phyloP scores from a whole-genome alignment of 805 yeast genomes.

The Hanseniaspora mollemarum region DNA sequence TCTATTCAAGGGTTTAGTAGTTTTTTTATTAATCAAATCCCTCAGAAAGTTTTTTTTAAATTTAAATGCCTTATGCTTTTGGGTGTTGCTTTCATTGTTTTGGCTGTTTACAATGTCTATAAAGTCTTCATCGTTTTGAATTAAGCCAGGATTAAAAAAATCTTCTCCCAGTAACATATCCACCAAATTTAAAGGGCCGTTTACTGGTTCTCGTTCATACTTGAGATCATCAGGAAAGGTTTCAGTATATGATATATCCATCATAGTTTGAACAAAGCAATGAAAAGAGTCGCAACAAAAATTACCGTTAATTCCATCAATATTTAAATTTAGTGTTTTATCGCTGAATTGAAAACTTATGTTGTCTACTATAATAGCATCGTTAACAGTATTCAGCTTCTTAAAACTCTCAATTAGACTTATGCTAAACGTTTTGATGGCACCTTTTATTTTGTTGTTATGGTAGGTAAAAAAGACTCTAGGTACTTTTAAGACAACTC shows the following conservation, averaged over 20 bases:
- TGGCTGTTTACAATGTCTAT: conserved; percentile 33
- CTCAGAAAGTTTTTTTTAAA: conserved; percentile 13
- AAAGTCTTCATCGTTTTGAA: not conserved
- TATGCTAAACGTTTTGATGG: conserved; percentile 6
- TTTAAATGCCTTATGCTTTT: conserved; percentile 16
- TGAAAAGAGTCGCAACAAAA: conserved; percentile 79
- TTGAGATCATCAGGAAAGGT: conserved; percentile 49
- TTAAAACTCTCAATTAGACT: conserved; percentile 9
- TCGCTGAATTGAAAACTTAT: not conserved
- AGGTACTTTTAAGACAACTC: conserved; percentile 7
- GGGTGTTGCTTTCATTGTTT: conserved; percentile 24
- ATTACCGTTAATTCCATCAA: conserved; percentile 41
- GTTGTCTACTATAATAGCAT: not conserved
- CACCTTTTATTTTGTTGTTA: not conserved
- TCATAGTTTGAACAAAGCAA: conserved; percentile 52
- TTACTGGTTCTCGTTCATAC: conserved; percentile 31
- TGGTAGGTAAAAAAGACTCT: not conserved
- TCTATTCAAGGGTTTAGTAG: not conserved
- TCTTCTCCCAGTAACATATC: conserved; percentile 31
- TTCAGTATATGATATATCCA: conserved; percentile 62
- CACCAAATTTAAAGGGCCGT: conserved; percentile 32
- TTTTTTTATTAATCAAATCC: not conserved
- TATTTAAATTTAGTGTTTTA: conserved; percentile 20
- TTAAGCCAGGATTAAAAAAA: conserved; percentile 19
- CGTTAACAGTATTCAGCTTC: not conserved